These are phyloP conservation scores for Pseudocercospora macadamiae DNA, from an alignment of 2,329 filamentous ascomycete genomes.

Conservation along the genomic window DNA sequence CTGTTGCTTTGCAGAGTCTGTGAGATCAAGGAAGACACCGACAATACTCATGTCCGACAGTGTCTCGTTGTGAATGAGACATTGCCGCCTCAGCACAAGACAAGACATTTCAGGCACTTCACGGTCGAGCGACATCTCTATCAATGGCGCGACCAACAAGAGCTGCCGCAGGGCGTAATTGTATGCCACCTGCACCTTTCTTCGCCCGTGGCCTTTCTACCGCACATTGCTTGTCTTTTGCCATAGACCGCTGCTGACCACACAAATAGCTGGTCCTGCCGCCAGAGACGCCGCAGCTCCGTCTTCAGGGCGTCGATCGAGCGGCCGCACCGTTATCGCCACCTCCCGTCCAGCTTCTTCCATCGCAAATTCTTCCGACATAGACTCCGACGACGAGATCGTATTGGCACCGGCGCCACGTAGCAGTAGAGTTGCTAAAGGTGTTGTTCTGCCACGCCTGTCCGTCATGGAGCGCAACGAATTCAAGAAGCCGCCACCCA, in stretches of 20 bases:
- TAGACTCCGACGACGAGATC: neutral
- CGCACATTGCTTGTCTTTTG: neutral
- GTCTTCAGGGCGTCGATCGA: neutral
- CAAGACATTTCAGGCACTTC: neutral
- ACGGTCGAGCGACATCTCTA: neutral
- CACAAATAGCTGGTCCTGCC: neutral
- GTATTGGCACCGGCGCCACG: neutral
- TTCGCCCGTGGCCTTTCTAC: neutral
- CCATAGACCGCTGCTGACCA: neutral
- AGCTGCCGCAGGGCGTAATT: neutral
- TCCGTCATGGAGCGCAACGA: constrained; percentile 24
- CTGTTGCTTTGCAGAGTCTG: neutral
- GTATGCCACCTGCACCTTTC: neutral
- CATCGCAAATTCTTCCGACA: constrained; percentile 1
- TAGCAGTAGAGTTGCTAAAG: constrained; percentile 19
- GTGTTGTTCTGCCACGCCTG: constrained; percentile 20
- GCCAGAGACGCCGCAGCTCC: neutral
- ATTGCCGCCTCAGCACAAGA: neutral
- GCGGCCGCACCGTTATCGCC: neutral
- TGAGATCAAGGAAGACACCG: neutral
- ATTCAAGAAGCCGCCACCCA: constrained; percentile 23
- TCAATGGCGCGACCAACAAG: neutral
- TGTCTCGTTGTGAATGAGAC: neutral
- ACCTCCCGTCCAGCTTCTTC: constrained; percentile 1
- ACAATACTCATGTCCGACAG: neutral